Conservation (phyloP, 306 rosid species). For the Glycine soja region DNA sequence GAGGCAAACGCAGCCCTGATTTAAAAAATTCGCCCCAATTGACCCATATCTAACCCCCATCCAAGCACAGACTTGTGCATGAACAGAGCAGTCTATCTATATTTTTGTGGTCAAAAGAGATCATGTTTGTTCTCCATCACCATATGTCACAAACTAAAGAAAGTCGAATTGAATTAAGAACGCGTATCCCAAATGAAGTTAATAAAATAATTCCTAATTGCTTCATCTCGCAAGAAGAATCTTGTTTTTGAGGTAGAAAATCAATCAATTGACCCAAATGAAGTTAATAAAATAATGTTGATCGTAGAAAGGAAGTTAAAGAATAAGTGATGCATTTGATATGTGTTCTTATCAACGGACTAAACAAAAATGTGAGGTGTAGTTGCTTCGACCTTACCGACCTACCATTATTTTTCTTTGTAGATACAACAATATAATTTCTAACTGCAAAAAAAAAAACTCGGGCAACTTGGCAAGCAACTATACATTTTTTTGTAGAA, state of each 20-base stretch:
- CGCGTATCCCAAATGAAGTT: too few species aligned
- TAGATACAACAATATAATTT: constrained; percentile 17
- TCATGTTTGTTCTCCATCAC: background rate
- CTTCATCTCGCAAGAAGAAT: background rate
- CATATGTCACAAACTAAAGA: background rate
- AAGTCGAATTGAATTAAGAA: too few species aligned
- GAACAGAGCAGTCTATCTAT: background rate
- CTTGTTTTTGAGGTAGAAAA: background rate
- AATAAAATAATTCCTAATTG: background rate
- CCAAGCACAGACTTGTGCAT: background rate
- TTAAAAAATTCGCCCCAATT: background rate
- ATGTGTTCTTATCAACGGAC: background rate
- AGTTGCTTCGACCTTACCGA: constrained; percentile 1
- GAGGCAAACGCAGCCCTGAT: background rate
- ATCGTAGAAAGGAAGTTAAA: constrained; percentile 3
- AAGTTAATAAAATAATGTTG: background rate
- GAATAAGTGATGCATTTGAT: background rate
- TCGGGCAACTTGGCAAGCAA: constrained; percentile 17
- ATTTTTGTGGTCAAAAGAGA: background rate
- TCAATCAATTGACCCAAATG: constrained; percentile 13
- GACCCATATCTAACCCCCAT: background rate
- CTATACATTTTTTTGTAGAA: constrained; percentile 36
- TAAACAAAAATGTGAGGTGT: constrained; percentile 2
- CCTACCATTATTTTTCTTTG: constrained; percentile 16
- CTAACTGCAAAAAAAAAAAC: background rate